These are phyloP conservation scores for Botryotinia narcissicola DNA, from an alignment of 2,329 filamentous ascomycete genomes.

Conservation along the genomic window DNA sequence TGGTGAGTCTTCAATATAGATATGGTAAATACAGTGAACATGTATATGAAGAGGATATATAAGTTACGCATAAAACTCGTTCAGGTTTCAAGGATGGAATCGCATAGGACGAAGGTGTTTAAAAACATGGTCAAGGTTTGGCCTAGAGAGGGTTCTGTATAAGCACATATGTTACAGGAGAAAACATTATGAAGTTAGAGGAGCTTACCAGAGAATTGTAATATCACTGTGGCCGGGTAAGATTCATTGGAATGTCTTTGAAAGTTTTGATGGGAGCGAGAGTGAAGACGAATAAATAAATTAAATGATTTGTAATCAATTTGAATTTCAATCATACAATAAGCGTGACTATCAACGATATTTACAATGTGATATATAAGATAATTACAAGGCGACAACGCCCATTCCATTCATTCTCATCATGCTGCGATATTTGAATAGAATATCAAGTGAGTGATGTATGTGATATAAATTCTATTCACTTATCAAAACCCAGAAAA, in stretches of 20 bases:
- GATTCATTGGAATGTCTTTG: not conserved
- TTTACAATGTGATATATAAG: not conserved
- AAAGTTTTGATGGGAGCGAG: not conserved
- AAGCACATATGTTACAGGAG: not conserved
- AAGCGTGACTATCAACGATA: not conserved
- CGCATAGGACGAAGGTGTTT: too few relatives aligned
- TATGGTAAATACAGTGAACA: not conserved
- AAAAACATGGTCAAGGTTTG: not conserved
- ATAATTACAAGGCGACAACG: not conserved
- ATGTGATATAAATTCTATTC: not conserved
- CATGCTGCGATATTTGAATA: not conserved
- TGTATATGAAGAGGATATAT: not conserved
- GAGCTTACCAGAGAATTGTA: conserved; percentile 1
- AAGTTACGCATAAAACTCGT: not conserved
- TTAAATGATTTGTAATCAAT: not conserved
- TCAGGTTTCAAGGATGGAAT: not conserved
- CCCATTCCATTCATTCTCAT: not conserved
- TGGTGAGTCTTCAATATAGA: not conserved
- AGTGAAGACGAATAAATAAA: not conserved
- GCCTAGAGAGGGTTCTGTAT: not conserved
- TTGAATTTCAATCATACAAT: not conserved
- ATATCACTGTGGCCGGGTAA: not conserved
- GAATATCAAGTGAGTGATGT: not conserved
- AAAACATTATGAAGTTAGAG: not conserved
- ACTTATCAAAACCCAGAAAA: too few relatives aligned